Evolutionary conservation across 2,329 filamentous ascomycete genomes (phyloP).

Genomic region (Salinomyces thailandicus): DNA sequence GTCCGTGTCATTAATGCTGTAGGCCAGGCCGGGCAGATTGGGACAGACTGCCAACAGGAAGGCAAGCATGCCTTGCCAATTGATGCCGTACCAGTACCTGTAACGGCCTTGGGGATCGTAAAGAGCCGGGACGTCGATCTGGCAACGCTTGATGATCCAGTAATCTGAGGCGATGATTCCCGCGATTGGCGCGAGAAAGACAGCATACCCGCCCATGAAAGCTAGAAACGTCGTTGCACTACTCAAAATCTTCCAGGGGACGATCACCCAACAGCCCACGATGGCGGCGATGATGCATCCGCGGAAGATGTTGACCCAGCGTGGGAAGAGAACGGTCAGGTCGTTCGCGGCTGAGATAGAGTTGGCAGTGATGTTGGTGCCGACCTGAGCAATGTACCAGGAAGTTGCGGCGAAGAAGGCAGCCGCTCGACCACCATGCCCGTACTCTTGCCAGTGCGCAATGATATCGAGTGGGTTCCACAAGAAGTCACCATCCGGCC

Average conservation of each 20-base stretch:
- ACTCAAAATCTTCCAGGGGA: constrained; percentile 9
- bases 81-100: constrained; percentile 25
- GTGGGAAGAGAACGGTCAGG: constrained; percentile 4
- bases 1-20: neutral
- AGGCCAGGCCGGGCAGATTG: constrained; percentile 4
- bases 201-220: constrained; percentile 40
- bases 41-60: constrained; percentile 31
- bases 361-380: constrained; percentile 9
- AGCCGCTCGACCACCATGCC: constrained; percentile 9
- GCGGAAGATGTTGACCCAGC: constrained; percentile 6
- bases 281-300: constrained; percentile 6
- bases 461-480: constrained; percentile 28
- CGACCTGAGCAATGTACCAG: constrained; percentile 42
- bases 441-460: constrained; percentile 20
- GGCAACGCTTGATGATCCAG: constrained; percentile 38
- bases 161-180: constrained; percentile 44
- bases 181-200: constrained; percentile 54
- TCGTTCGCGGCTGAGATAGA: constrained; percentile 7
- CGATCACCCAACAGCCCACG: constrained; percentile 6
- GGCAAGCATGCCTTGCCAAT: constrained; percentile 48
- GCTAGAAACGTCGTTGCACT: constrained; percentile 5
- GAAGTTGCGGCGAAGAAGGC: constrained; percentile 10
- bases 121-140: constrained; percentile 38
- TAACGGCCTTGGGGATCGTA: constrained; percentile 33
- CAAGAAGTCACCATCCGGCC: constrained; percentile 37